These are phyloP conservation scores for Silene conica DNA, from an alignment of 148 eudicot genomes.

Conservation along the genomic window DNA sequence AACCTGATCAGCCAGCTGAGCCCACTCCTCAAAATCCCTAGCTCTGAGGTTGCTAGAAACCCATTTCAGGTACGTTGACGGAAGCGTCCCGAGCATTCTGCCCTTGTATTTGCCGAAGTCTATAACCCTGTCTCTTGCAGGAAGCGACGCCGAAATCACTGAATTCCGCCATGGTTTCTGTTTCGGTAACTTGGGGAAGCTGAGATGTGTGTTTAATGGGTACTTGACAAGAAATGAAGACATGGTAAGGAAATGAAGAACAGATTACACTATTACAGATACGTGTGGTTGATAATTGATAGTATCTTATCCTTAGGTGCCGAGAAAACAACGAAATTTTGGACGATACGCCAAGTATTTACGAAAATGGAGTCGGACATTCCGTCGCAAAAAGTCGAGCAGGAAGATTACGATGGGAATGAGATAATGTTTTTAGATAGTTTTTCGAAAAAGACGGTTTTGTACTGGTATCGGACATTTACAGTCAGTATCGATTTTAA, in stretches of 20 bases:
- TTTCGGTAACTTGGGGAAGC: not conserved
- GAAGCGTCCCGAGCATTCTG: conserved; percentile 62
- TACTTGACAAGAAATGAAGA: conserved; percentile 24
- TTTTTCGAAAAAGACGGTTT: too few relatives aligned
- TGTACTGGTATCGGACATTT: too few relatives aligned
- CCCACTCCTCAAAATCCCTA: conserved; percentile 58
- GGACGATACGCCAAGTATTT: not conserved
- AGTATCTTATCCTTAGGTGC: conserved; percentile 21
- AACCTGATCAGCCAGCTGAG: conserved; percentile 57
- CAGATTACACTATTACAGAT: too few relatives aligned
- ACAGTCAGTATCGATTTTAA: too few relatives aligned
- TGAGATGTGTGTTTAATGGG: conserved; percentile 10
- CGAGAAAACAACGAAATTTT: not conserved
- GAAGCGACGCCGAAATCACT: conserved; percentile 17
- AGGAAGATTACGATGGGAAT: too few relatives aligned
- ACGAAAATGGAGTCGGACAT: too few relatives aligned
- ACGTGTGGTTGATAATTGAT: not conserved
- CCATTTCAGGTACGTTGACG: conserved; percentile 77
- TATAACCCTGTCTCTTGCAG: conserved; percentile 61
- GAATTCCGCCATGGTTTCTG: not conserved
- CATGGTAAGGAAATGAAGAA: conserved; percentile 14
- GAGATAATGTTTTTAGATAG: too few relatives aligned
- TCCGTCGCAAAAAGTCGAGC: too few relatives aligned
- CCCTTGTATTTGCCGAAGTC: conserved; percentile 82
- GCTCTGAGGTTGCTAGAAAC: conserved; percentile 54